Conservation (phyloP, 2,329 filamentous ascomycete species). For the Paradendryphiella salina region DNA sequence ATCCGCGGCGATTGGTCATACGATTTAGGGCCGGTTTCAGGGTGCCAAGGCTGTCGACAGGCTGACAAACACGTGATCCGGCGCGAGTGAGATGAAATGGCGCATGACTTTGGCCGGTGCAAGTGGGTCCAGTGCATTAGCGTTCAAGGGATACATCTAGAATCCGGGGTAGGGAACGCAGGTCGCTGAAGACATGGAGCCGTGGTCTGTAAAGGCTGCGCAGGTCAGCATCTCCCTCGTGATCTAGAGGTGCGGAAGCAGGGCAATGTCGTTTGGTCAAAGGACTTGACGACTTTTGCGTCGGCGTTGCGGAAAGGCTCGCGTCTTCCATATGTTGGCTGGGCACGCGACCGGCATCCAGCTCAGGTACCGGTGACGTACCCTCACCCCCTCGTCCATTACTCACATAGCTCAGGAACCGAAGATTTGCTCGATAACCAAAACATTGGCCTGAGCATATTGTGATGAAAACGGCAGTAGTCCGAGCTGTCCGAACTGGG, state of each 20-base stretch:
- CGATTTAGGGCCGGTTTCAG: conserved; percentile 1
- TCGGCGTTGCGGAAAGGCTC: neutral
- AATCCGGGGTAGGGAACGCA: conserved; percentile 13
- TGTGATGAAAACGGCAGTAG: conserved; percentile 4
- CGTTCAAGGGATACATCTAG: conserved; percentile 3
- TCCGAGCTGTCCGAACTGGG: conserved; percentile 4
- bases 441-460: neutral
- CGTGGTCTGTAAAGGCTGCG: neutral
- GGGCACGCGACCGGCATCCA: conserved; percentile 13
- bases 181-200: neutral
- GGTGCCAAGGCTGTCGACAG: neutral
- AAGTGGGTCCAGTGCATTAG: conserved; percentile 13
- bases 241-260: neutral
- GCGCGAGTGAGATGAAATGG: neutral
- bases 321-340: neutral
- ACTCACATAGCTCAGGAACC: conserved; percentile 9
- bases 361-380: conserved; percentile 23
- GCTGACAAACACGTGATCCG: conserved; percentile 10
- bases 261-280: neutral
- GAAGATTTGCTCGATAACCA: conserved; percentile 11
- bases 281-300: neutral
- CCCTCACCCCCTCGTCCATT: conserved; percentile 3
- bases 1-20: conserved; percentile 18
- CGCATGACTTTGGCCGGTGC: conserved; percentile 1
- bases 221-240: neutral